A percentile compares a stretch with the other conserved stretches of the same genome.
Conservation (phyloP, 495 filamentous ascomycete species). For the Trichoderma orchidacearum region DNA sequence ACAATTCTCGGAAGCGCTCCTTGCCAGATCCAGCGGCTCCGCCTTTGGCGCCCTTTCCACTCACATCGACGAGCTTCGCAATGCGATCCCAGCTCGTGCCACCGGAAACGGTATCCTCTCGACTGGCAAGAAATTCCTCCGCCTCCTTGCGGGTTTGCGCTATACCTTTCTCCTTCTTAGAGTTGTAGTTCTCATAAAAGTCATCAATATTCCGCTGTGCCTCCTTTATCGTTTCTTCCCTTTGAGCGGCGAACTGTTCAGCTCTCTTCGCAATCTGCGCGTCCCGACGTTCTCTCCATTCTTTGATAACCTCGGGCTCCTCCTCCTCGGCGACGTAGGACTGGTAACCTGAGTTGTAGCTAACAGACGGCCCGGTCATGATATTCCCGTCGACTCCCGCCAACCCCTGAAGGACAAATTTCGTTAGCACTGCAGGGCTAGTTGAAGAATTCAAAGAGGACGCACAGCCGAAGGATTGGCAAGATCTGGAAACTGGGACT, state of each 20-base stretch:
- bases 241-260: slow-evolving; percentile 61
- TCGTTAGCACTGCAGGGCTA: neutral
- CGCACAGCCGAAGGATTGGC: slow-evolving; percentile 31
- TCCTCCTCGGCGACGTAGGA: slow-evolving; percentile 47
- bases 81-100: slow-evolving; percentile 98
- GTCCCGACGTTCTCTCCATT: slow-evolving; percentile 87
- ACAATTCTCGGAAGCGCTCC: slow-evolving; percentile 84
- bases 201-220: slow-evolving; percentile 88
- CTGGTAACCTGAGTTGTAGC: slow-evolving; percentile 54
- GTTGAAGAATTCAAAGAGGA: neutral
- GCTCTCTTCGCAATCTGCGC: slow-evolving; percentile 61
- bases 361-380: slow-evolving; percentile 62
- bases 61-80: slow-evolving; percentile 89
- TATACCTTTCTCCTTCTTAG: slow-evolving; percentile 84
- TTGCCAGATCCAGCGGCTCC: slow-evolving; percentile 82
- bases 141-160: slow-evolving; percentile 77
- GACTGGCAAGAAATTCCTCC: slow-evolving; percentile 78
- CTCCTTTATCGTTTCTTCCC: slow-evolving; percentile 66
- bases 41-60: slow-evolving; percentile 77
- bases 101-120: slow-evolving; percentile 84
- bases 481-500: slow-evolving; percentile 78
- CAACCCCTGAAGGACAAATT: slow-evolving; percentile 43
- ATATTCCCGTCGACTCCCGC: slow-evolving; percentile 74
- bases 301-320: slow-evolving; percentile 75
- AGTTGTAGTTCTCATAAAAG: slow-evolving; percentile 99